A percentile compares a stretch with the other conserved stretches of the same genome.
These are phyloP conservation scores for Xylaria sp. DNA, from an alignment of 2,329 filamentous ascomycete genomes.

Conservation along the genomic window DNA sequence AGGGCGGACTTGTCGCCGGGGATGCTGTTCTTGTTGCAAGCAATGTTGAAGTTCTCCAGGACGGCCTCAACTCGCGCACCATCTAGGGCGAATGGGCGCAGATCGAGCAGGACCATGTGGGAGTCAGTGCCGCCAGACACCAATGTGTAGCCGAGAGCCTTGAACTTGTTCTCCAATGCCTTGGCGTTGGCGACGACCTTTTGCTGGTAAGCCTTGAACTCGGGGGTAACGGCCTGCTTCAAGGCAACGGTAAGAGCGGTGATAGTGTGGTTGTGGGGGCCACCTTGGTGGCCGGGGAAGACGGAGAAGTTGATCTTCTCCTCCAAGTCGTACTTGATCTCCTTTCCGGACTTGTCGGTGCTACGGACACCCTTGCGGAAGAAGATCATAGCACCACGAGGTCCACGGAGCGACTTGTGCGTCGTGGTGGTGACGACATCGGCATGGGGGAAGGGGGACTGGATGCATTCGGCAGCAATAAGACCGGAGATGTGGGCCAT, in stretches of 20 bases:
- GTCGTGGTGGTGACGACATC: slow-evolving; percentile 98
- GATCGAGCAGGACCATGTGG: slow-evolving; percentile 94
- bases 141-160: slow-evolving; percentile 88
- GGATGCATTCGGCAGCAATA: slow-evolving; percentile 90
- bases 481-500: slow-evolving; percentile 99
- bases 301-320: slow-evolving; percentile 98
- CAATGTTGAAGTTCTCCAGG: slow-evolving; percentile 97
- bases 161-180: slow-evolving; percentile 82
- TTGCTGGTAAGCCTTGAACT: slow-evolving; percentile 94
- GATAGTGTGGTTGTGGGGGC: slow-evolving; percentile 99
- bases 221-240: slow-evolving; percentile 87
- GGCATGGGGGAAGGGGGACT: slow-evolving; percentile 88
- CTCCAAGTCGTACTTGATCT: slow-evolving; percentile 91
- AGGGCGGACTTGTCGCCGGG: slow-evolving; percentile 97
- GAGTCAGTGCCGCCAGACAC: slow-evolving; percentile 96
- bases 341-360: slow-evolving; percentile 89
- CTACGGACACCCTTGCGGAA: slow-evolving; percentile 96
- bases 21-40: slow-evolving; percentile 99
- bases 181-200: slow-evolving; percentile 93
- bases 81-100: slow-evolving; percentile 85
- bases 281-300: slow-evolving; percentile 98
- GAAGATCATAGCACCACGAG: slow-evolving; percentile 99
- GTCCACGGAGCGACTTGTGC: slow-evolving; percentile 97
- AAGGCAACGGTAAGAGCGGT: slow-evolving; percentile 93
- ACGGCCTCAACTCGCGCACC: slow-evolving; percentile 95